These are phyloP conservation scores for Huiozyma sinensis DNA, from an alignment of 805 yeast species.

Conservation along the genomic window DNA sequence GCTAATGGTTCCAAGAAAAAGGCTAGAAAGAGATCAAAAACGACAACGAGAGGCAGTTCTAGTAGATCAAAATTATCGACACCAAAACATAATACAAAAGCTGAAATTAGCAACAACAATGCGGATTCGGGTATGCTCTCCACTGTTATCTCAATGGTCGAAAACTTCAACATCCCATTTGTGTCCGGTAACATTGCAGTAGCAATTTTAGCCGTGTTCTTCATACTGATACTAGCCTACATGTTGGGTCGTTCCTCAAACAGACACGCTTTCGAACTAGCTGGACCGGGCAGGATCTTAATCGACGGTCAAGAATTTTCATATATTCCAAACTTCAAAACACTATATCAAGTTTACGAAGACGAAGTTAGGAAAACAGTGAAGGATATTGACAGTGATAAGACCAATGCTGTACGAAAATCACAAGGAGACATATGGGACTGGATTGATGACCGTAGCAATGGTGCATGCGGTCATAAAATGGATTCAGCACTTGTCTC, in stretches of 20 bases:
- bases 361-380: conserved; percentile 14
- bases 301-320: conserved; percentile 32
- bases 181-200: conserved; percentile 8
- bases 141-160: conserved; percentile 3
- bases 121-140: background rate
- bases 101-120: background rate
- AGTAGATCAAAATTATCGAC: background rate
- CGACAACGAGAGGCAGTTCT: background rate
- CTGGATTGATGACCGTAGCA: conserved; percentile 47
- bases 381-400: conserved; percentile 5
- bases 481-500: background rate
- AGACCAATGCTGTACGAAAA: conserved; percentile 26
- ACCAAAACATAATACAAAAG: too few relatives aligned
- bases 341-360: conserved; percentile 28
- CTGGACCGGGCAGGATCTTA: conserved; percentile 20
- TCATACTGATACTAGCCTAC: conserved; percentile 4
- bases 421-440: conserved; percentile 62
- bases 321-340: conserved; percentile 32
- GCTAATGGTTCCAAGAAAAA: conserved; percentile 3
- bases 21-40: conserved; percentile 5
- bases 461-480: background rate
- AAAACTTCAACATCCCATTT: conserved; percentile 14
- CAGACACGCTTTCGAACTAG: conserved; percentile 8
- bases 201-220: conserved; percentile 5
- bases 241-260: background rate